Base-by-base conservation (phyloP, 2,329 filamentous ascomycete genomes). In the Penicillium frequentans region DNA sequence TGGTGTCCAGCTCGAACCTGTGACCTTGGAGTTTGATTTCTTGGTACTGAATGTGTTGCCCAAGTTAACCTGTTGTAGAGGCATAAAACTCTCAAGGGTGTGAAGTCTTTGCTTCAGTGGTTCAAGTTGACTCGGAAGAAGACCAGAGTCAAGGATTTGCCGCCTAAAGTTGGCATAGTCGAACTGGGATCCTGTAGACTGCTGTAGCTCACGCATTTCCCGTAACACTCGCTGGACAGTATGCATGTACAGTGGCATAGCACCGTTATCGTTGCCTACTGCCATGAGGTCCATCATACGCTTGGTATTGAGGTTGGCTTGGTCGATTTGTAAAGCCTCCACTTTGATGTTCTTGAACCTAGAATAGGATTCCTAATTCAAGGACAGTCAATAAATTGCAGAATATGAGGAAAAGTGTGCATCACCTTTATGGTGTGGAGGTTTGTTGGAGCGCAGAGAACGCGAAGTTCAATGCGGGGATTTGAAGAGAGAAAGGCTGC, bases 401-500 rank as follows among this genome's bases (percentile, higher is more conserved):
- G 1, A 13, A 23, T 13, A 5, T 5, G 8, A 23, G n/a, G 1
- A n/a, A 42, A 4, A 19, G 11, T 6, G 14, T n/a, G 19, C 4
- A 19, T 21, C 7, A 23, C 42, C 23, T 47, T 19, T 14, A 53
- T 53, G 8, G 43, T 29, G 23, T 26, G 19, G 10, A 47, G n/a
- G 13, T 53, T 53, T 3, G 76, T 81, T 0, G 80, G 78, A 0
- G 82, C 79, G 0, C 84, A 82, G 0, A 86, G 66, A 0, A 86
- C 76, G 1, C 74, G 74, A 3, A 86, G 81, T 1, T 75, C 74
- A 33, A 84, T 75, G 1, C 73, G 72, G 0, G 70, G 54, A 14
- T 42, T 42, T 1, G 81, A 81, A 33, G 79, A 79, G 0, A 88
- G 71, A 57, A 81, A 82, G 0, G 84, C 82, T 1, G 82, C 84